These are phyloP conservation scores for Aureobasidium namibiae DNA, from an alignment of 2,329 filamentous ascomycete species.

Conservation along the genomic window DNA sequence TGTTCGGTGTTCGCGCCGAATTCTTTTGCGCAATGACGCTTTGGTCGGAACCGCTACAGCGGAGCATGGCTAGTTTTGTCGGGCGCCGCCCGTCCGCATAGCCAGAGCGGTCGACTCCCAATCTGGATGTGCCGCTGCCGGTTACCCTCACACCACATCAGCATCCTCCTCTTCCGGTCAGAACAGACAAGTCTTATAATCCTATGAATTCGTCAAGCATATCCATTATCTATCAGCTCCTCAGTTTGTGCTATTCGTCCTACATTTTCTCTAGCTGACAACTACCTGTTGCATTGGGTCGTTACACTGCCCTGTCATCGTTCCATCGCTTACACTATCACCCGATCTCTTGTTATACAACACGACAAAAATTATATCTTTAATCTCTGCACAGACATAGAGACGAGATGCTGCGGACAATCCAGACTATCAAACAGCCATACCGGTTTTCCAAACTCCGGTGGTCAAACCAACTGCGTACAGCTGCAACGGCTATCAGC, in stretches of 20 bases:
- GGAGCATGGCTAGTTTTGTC: not conserved
- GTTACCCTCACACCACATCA: not conserved
- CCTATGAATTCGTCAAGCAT: not conserved
- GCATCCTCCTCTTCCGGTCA: not conserved
- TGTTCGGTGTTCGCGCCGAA: not conserved
- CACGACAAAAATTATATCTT: not conserved
- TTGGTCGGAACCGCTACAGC: not conserved
- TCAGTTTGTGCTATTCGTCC: not conserved
- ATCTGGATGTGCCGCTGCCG: not conserved
- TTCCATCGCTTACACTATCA: not conserved
- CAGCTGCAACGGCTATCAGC: conserved; percentile 18
- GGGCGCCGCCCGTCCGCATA: not conserved
- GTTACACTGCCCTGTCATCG: not conserved
- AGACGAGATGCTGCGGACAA: not conserved
- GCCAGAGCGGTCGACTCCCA: not conserved
- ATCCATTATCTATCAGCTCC: not conserved
- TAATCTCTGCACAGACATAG: not conserved
- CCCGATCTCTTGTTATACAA: not conserved
- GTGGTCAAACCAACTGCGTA: not conserved
- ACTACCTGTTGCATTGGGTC: not conserved
- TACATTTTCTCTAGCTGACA: not conserved
- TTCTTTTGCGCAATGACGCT: not conserved
- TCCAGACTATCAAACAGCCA: not conserved
- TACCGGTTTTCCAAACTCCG: not conserved
- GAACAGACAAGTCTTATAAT: not conserved